Evolutionary conservation across 306 rosid species (phyloP), one percentile per base, ranked within the genome.

Genomic region (Cicer cuneatum): DNA sequence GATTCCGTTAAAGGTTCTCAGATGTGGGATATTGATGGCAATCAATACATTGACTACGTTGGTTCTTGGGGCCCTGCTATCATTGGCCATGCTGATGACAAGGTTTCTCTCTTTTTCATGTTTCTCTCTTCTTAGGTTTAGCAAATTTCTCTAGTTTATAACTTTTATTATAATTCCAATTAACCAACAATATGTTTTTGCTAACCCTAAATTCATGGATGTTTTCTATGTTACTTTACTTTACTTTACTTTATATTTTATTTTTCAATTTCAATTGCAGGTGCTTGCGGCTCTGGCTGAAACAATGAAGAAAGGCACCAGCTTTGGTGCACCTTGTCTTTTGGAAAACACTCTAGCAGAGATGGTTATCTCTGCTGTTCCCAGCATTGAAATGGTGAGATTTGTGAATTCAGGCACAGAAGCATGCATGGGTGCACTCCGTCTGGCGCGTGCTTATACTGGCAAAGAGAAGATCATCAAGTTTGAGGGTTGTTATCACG

Each of bases 41-140:
- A 95, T 39, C 85, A 92, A 52, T 94, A 94, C 82, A 88, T 94
- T 43, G 99, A 94, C 85, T 94, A 94, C 72, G 99, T 94, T 6
- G 98, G 99, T 69, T 94, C 99, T 69, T 94, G 99, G 99, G 99
- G 99, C 16, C 99, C 99, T 41, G 99, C 98, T 6, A 92, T 95
- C 24, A 92, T 95, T n/a, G 99, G 99, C 35, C 99, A 95, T 33
- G 97, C 99, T 0, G 95, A 94, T 80, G 95, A 89, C 77, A 79
- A 88, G 96, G 98, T 93, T 43, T 39, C 13, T 1, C 10, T 12
- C 9, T 33, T 14, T 14, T 1, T 0, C 9, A 6, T 6, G 2
- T 16, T 53, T 47, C 53, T 12, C 10, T 41, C 8, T 41, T 41
- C 45, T 41, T 41, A 41, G 45, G 45, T 41, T 41, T 41, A 41